A percentile compares a stretch with the other conserved stretches of the same genome.
Evolutionary conservation across 768 basidiomycete species (phyloP).

Genomic region (Boletellus ananas): DNA sequence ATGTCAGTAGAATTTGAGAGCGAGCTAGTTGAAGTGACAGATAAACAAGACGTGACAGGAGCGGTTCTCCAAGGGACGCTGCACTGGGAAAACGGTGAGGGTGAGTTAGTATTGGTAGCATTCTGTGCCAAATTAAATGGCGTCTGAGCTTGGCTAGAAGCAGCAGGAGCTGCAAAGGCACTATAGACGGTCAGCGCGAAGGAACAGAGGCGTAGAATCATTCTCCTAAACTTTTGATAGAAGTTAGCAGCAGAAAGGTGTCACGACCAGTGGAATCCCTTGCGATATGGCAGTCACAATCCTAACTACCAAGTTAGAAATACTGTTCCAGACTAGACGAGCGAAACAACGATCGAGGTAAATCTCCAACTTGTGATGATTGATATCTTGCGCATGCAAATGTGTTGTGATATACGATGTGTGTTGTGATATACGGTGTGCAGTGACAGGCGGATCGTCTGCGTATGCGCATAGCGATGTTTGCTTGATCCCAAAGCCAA

Average conservation of each 20-base stretch:
- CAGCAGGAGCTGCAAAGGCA: slow-evolving; percentile 9
- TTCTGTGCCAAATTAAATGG: neutral
- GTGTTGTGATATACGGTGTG: neutral
- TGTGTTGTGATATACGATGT: neutral
- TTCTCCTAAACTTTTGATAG: neutral
- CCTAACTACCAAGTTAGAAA: neutral
- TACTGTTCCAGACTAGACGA: slow-evolving; percentile 3
- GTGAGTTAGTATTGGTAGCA: neutral
- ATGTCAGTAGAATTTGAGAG: neutral
- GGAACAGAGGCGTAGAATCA: slow-evolving; percentile 4
- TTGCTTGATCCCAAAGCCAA: neutral
- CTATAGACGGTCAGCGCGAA: slow-evolving; percentile 17
- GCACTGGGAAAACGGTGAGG: neutral
- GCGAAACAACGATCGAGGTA: neutral
- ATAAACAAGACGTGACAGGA: neutral
- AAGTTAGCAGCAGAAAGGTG: neutral
- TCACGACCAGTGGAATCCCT: neutral
- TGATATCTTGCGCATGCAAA: neutral
- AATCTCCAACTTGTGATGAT: neutral
- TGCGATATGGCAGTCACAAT: slow-evolving; percentile 1
- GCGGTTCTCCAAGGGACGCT: neutral
- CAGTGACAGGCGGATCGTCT: too few relatives aligned
- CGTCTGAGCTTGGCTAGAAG: slow-evolving; percentile 1
- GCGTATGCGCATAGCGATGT: neutral
- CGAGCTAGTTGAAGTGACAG: neutral